Evolutionary conservation across 1,284 basidiomycete genomes (phyloP).

Genomic region (Cutaneotrichosporon cavernicola): DNA sequence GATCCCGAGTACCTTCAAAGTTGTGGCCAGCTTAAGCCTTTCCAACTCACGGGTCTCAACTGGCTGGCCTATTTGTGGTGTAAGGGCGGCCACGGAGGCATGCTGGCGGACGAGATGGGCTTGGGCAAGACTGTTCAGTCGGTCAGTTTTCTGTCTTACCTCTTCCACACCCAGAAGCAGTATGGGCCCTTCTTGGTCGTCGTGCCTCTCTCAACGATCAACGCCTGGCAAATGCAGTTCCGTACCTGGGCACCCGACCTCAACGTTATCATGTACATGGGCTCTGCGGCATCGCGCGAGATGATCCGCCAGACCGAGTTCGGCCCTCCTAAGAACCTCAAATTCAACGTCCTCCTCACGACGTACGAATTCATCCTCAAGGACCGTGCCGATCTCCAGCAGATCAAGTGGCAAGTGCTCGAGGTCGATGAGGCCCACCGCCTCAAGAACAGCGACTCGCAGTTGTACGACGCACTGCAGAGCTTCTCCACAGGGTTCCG

Average conservation of each 20-base stretch:
- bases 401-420: constrained; percentile 96
- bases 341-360: constrained; percentile 95
- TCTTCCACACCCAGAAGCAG: constrained; percentile 89
- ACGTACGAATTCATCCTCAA: constrained; percentile 96
- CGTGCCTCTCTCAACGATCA: constrained; percentile 95
- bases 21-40: constrained; percentile 90
- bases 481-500: constrained; percentile 88
- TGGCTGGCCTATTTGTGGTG: constrained; percentile 98
- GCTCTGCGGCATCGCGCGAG: constrained; percentile 80
- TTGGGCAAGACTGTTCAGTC: constrained; percentile 98
- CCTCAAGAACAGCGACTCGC: constrained; percentile 95
- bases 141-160: constrained; percentile 90
- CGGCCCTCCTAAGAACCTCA: constrained; percentile 72
- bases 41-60: constrained; percentile 96
- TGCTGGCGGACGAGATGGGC: constrained; percentile 99
- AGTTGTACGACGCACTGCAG: constrained; percentile 90
- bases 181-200: constrained; percentile 98
- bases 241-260: constrained; percentile 92
- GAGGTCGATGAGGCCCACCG: constrained; percentile 99
- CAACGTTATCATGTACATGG: constrained; percentile 96
- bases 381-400: constrained; percentile 81
- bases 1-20: constrained; percentile 87
- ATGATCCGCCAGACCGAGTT: constrained; percentile 94
- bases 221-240: constrained; percentile 97
- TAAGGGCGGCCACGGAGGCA: constrained; percentile 85